Base-by-base conservation (phyloP, 202 grass and related monocot species). In the Tripidium arundinaceum region DNA sequence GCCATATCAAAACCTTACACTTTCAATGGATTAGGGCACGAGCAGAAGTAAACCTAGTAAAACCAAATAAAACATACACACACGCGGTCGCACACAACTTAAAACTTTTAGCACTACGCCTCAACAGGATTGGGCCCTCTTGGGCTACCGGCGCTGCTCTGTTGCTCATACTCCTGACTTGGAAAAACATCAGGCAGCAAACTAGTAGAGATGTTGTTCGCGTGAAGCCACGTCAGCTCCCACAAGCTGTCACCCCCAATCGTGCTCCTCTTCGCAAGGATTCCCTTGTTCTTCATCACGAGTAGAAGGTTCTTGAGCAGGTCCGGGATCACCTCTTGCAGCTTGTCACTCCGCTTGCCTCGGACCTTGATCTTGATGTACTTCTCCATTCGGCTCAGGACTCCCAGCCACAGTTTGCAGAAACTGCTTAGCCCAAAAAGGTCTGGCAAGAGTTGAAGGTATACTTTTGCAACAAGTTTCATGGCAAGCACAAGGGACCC, bases 161-260 rank as follows among this genome's bases (percentile, higher is more conserved):
- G 83, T 65, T 76, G 91, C 31, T 97, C 94, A 31, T 86, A 84
- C 49, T 97, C 93, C 70, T 93, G 90, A 67, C 83, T 88, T 13
- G 85, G 89, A 64, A 96, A 93, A 46, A 99, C 90, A 66, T 99
- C 87, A 0, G 80, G 79, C 50, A 92, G 90, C 81, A 99, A 83
- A 47, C 84, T 74, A 2, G 81, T 86, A 10, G 90, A 87, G 86
- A 99, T 93, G 82, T 96, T 99, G 79, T 90, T 99, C 41, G 86
- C 90, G 58, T 99, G 93, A 78, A 99, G 90, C 97, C 97, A 99
- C 9, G 97, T 99, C 58, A 99, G 76, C 71, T 99, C 97, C 97
- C 97, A 99, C 88, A 99, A 79, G 73, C 90, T 96, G 68, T 97
- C 97, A 16, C 97, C 97, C 70, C 93, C 97, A 49, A 99, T 97